Base-by-base conservation (phyloP, 2,329 filamentous ascomycete genomes). In the Helminthosporium solani region DNA sequence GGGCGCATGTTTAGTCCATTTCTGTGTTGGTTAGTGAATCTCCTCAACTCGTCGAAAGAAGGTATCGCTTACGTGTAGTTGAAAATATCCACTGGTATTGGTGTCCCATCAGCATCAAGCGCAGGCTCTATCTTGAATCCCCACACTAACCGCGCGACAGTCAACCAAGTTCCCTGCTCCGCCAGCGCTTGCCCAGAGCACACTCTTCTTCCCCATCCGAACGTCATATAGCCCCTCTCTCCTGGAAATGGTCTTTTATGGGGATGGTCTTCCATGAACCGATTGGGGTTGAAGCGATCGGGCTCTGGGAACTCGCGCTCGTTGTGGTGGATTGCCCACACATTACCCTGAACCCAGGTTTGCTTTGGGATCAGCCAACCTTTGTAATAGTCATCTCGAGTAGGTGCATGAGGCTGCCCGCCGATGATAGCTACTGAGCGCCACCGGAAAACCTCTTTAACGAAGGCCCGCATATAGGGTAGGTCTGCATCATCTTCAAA, bases 1-100 rank as follows among this genome's bases (percentile, higher is more conserved):
- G 80, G 80, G 2, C 80, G 73, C 78, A 80, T 81, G 50, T 83
- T 83, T 19, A 82, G 66, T 2, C 80, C 80, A 50, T 83, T 80
- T 1, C 76, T 79, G 28, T 3, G 9, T 8, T 2, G 15, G 25
- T 59, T 16, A 57, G 54, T 40, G 19, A 31, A 15, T 8, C 16
- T 12, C 11, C n/a, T n/a, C n/a, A n/a, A n/a, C n/a, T n/a, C n/a
- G n/a, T n/a, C n/a, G n/a, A n/a, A 27, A 42, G 3, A 41, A 25
- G 7, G 33, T 27, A 1, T 7, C 7, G 44, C 68, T 74, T 61
- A 76, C 75, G 76, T 80, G 50, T 78, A 79, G 46, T 76, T 68
- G 51, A 81, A 80, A 33, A 83, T 82, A 49, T 83, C 79, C 31
- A 83, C 77, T 1, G 76, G 73, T 15, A 79, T 70, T 15, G 73